Evolutionary conservation across 768 basidiomycete species (phyloP).

Genomic region (Lanmaoa rubissima): DNA sequence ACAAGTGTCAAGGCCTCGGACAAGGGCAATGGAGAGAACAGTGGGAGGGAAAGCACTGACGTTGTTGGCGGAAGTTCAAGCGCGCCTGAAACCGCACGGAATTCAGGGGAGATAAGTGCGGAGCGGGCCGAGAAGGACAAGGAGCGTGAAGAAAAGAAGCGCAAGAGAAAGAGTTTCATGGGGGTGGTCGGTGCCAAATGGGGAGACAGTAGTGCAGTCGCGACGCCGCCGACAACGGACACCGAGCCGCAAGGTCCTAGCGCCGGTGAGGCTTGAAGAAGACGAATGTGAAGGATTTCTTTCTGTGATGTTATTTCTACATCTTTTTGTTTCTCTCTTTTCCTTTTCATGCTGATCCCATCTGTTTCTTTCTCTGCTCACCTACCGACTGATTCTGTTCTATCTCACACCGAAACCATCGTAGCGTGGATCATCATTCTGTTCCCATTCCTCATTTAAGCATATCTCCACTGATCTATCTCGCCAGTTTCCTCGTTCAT

Average conservation of each 20-base stretch:
- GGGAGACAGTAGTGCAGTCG: constrained; percentile 19
- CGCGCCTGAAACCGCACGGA: constrained; percentile 41
- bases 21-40: constrained; percentile 33
- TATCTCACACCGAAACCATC: constrained; percentile 12
- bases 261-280: constrained; percentile 12
- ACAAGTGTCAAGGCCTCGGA: constrained; percentile 39
- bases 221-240: constrained; percentile 36
- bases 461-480: constrained; percentile 13
- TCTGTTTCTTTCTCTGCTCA: constrained; percentile 1
- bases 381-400: constrained; percentile 9
- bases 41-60: constrained; percentile 18
- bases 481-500: not conserved
- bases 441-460: constrained; percentile 8
- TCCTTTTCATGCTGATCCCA: not conserved
- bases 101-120: constrained; percentile 46
- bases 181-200: constrained; percentile 39
- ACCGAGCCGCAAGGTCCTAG: constrained; percentile 10
- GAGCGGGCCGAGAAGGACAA: constrained; percentile 52
- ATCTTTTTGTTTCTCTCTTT: constrained; percentile 6
- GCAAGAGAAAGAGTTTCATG: constrained; percentile 56
- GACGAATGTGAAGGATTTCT: not conserved
- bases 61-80: constrained; percentile 25
- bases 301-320: constrained; percentile 8
- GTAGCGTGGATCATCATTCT: constrained; percentile 15
- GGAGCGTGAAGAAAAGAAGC: constrained; percentile 58